A percentile compares a stretch with the other conserved stretches of the same genome.
Evolutionary conservation across 1,284 basidiomycete species (phyloP).

Genomic region (Ceratobasidium sp.): DNA sequence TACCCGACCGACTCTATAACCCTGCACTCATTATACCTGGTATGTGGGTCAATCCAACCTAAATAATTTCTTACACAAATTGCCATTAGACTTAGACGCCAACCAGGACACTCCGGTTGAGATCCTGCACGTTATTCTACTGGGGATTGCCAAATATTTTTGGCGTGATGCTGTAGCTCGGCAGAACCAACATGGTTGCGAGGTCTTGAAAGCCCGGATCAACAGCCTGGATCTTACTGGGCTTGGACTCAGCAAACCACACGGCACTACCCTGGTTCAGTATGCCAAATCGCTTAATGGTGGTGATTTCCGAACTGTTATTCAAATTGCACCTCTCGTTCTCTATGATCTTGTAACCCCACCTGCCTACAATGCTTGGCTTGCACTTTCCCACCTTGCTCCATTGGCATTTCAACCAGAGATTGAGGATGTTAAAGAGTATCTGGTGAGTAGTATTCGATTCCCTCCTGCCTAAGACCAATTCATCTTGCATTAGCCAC

Average conservation of each 20-base stretch:
- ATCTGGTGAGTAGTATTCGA: slow-evolving; percentile 54
- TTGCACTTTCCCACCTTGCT: slow-evolving; percentile 55
- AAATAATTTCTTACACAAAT: neutral
- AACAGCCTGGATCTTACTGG: slow-evolving; percentile 52
- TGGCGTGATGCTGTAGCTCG: slow-evolving; percentile 57
- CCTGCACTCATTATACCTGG: slow-evolving; percentile 51
- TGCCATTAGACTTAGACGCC: slow-evolving; percentile 54
- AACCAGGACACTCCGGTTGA: slow-evolving; percentile 58
- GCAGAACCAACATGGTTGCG: slow-evolving; percentile 48
- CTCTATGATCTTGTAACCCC: slow-evolving; percentile 54
- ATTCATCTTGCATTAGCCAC: neutral
- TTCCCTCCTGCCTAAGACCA: too few relatives aligned
- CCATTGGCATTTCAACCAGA: slow-evolving; percentile 59
- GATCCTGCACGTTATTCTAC: slow-evolving; percentile 58
- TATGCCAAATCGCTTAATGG: slow-evolving; percentile 57
- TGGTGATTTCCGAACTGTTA: slow-evolving; percentile 57
- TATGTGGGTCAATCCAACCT: slow-evolving; percentile 8
- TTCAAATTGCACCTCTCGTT: slow-evolving; percentile 59
- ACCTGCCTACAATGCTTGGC: slow-evolving; percentile 55
- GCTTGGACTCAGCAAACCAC: slow-evolving; percentile 52
- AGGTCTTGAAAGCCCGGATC: slow-evolving; percentile 52
- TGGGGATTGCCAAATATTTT: slow-evolving; percentile 60
- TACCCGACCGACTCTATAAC: slow-evolving; percentile 37
- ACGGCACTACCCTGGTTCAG: slow-evolving; percentile 54
- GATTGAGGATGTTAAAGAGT: slow-evolving; percentile 56